Evolutionary conservation across 352 stramenopile species (phyloP).

Genomic region (Globisporangium uncinulatum): DNA sequence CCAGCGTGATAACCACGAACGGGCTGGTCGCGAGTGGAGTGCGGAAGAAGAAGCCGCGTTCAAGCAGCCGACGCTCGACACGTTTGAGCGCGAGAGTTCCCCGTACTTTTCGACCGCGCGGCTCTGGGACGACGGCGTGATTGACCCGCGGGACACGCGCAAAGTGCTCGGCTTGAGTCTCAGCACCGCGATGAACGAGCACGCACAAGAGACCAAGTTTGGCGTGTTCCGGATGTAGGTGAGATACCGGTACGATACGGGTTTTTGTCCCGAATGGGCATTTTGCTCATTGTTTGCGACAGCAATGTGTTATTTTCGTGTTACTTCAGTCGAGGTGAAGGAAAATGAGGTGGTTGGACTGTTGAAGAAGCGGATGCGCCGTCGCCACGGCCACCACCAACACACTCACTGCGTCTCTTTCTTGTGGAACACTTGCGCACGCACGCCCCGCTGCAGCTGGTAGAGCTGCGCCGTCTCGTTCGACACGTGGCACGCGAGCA

Average conservation of each 20-base stretch:
- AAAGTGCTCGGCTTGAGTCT: conserved; percentile 39
- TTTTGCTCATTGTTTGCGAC: too few species aligned
- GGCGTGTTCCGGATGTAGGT: conserved; percentile 96
- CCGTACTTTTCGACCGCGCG: conserved; percentile 94
- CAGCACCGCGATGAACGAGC: conserved; percentile 66
- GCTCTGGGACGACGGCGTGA: conserved; percentile 98
- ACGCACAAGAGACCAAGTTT: conserved; percentile 87
- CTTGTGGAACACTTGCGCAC: conserved; percentile 31
- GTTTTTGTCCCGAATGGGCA: too few species aligned
- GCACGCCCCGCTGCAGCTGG: conserved; percentile 63
- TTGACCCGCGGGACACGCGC: conserved; percentile 93
- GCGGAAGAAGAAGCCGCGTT: conserved; percentile 88
- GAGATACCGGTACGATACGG: background rate
- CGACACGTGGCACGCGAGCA: conserved; percentile 78
- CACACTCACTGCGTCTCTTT: conserved; percentile 15
- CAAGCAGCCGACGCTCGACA: conserved; percentile 92
- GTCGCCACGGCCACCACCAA: too few species aligned
- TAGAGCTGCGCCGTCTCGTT: conserved; percentile 83
- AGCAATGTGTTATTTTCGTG: too few species aligned
- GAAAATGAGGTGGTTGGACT: too few species aligned
- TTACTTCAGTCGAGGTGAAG: too few species aligned
- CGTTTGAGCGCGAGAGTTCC: conserved; percentile 91
- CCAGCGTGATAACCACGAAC: conserved; percentile 85
- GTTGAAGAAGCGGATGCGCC: too few species aligned
- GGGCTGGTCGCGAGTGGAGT: conserved; percentile 57